phyloP scores from a whole-genome alignment of 2,329 filamentous ascomycete genomes.

The Zymoseptoria tritici region DNA sequence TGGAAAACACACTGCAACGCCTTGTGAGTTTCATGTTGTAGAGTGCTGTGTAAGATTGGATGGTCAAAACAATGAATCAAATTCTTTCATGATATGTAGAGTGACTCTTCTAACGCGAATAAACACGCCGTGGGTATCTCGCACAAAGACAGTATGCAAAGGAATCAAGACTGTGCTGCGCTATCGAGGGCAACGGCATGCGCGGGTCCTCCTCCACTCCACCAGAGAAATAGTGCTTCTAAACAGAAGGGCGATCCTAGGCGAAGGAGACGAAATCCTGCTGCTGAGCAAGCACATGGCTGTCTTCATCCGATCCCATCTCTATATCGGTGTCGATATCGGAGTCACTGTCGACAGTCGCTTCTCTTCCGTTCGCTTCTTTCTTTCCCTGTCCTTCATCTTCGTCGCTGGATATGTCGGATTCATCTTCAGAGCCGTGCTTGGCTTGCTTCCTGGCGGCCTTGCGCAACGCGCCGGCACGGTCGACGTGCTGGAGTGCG shows the following conservation, averaged over 20 bases:
- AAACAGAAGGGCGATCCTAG: neutral
- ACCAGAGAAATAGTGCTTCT: neutral
- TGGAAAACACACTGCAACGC: neutral
- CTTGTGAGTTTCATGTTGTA: no score
- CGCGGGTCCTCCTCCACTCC: neutral
- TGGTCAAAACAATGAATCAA: neutral
- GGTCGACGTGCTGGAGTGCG: conserved; percentile 78
- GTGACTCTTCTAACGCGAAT: neutral
- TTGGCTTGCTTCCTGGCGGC: conserved; percentile 41
- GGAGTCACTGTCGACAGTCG: conserved; percentile 50
- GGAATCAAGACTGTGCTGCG: neutral
- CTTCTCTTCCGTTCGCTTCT: conserved; percentile 42
- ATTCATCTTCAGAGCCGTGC: conserved; percentile 25
- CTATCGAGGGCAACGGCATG: neutral
- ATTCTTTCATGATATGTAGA: neutral
- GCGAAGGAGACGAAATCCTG: conserved; percentile 46
- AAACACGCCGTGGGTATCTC: neutral
- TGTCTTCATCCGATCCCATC: conserved; percentile 30
- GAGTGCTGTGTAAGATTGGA: no score
- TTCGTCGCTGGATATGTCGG: conserved; percentile 71
- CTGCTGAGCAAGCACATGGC: conserved; percentile 45
- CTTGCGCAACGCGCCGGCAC: conserved; percentile 69
- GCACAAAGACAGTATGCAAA: neutral
- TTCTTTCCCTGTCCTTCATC: conserved; percentile 56
- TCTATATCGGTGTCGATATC: conserved; percentile 34